phyloP scores from a whole-genome alignment of 306 rosid genomes.

The Prunus mume region DNA sequence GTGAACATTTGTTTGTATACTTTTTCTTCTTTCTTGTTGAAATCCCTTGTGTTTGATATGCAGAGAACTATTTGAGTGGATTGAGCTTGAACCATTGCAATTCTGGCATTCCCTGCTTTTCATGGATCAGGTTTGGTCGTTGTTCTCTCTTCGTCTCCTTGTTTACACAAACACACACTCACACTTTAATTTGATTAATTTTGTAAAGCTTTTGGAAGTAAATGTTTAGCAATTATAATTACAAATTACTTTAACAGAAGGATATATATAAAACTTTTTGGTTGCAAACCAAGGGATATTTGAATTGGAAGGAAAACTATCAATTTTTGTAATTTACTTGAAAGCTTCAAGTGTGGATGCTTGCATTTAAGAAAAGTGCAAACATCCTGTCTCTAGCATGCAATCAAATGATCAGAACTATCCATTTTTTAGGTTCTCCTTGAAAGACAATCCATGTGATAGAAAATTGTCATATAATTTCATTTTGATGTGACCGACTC shows the following conservation, averaged over 20 bases:
- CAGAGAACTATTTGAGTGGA: conserved; percentile 95
- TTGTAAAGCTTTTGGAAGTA: not conserved
- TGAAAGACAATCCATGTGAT: not conserved
- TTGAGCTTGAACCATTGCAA: conserved; percentile 84
- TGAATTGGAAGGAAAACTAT: not conserved
- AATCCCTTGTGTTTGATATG: conserved; percentile 29
- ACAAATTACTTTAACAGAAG: not conserved
- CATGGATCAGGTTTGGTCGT: conserved; percentile 82
- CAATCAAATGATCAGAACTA: not conserved
- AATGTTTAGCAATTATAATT: not conserved
- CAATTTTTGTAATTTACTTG: not conserved
- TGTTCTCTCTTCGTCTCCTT: conserved; percentile 5
- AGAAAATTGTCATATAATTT: not conserved
- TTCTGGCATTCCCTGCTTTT: conserved; percentile 90
- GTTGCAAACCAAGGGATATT: not conserved
- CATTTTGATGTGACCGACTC: not conserved
- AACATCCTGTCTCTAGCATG: not conserved
- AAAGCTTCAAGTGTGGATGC: not conserved
- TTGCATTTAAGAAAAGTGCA: not conserved
- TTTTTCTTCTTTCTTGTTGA: conserved; percentile 24
- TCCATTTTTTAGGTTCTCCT: not conserved
- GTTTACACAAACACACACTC: not conserved
- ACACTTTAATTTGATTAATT: not conserved
- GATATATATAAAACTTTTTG: too few species aligned
- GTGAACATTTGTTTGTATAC: not conserved